Base-by-base conservation (phyloP, 208 protist species). In the Leishmania arabica region DNA sequence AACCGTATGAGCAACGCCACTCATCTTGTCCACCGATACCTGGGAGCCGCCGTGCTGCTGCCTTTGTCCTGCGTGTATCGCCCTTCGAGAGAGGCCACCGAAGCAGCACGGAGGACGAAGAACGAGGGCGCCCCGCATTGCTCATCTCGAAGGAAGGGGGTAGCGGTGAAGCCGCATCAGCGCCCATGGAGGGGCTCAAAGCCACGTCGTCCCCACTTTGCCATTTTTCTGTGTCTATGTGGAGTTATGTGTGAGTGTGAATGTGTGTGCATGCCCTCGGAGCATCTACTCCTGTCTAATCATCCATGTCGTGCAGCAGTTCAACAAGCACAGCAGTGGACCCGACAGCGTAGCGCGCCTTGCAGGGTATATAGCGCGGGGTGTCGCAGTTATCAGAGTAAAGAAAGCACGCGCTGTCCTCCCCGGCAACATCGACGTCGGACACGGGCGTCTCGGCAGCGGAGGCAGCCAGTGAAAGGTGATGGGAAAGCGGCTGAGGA, bases 301-400 rank as follows among this genome's bases (percentile, higher is more conserved):
- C 58, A 13, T 71, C 81, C 34, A 31, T 66, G 27, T 37, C 64
- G 51, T 91, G 75, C n/a, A 90, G 75, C 40, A 92, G 76, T 40
- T 92, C 85, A 21, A 95, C 40, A 9, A 90, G 82, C 74, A 95
- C 84, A 2, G 84, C 91, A 5, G 84, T 83, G 17, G 91, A 80
- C 3, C 88, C 85, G 1, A 95, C 65, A 27, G 82, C 91, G 68
- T 92, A 93, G 66, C 86, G 88, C 11, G 80, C 88, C 15, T 85
- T 70, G 64, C 91, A 95, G 1, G 86, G 83, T 13, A 92, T 84
- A 69, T 95, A 95, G 34, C 89, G 86, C 19, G 91, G 91, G 27
- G 91, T 95, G 27, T 75, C 72, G 34, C 84, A 88, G 17, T 81
- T 78, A 69, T 93, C 91, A 65, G 27, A 45, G 49, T 42, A 49